These are phyloP conservation scores for Leishmania aethiopica DNA, from an alignment of 208 protist genomes.

Conservation along the genomic window DNA sequence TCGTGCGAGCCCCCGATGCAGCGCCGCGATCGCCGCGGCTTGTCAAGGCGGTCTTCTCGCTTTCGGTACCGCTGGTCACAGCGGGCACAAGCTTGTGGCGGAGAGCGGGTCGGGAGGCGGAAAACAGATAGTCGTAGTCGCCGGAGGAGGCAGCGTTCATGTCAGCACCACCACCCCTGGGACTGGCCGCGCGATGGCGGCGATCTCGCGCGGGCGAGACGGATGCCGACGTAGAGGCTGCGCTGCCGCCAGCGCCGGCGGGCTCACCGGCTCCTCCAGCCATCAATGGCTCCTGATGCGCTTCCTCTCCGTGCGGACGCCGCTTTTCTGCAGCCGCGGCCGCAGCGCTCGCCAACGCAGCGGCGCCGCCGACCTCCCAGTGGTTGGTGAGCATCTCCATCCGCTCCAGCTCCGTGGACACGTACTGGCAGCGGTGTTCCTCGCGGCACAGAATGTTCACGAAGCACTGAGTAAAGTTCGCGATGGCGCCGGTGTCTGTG, in stretches of 20 bases:
- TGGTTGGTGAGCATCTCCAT: slow-evolving; percentile 53
- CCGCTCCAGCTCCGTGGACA: slow-evolving; percentile 47
- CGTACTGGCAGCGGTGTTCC: slow-evolving; percentile 61
- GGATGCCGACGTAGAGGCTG: not conserved
- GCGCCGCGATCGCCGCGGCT: not conserved
- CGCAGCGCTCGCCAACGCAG: slow-evolving; percentile 27
- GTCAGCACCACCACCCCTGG: not conserved
- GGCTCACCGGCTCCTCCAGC: not conserved
- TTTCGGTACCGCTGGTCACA: not conserved
- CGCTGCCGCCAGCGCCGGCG: not conserved
- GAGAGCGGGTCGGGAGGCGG: not conserved
- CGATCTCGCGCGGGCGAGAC: not conserved
- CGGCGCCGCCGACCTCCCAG: slow-evolving; percentile 32
- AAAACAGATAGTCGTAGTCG: slow-evolving; percentile 30
- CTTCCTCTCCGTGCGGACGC: not conserved
- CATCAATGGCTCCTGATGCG: not conserved
- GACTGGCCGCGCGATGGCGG: not conserved
- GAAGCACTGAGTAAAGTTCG: slow-evolving; percentile 81
- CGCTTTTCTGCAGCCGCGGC: not conserved
- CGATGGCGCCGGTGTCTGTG: slow-evolving; percentile 54
- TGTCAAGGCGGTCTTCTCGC: not conserved
- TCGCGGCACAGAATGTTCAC: slow-evolving; percentile 83
- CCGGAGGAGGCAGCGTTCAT: not conserved
- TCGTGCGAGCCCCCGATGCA: not conserved
- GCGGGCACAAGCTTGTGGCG: slow-evolving; percentile 3